A percentile compares a stretch with the other conserved stretches of the same genome.
Evolutionary conservation across 176 grass and related monocot species (phyloP).

Genomic region (Metroxylon sagu): DNA sequence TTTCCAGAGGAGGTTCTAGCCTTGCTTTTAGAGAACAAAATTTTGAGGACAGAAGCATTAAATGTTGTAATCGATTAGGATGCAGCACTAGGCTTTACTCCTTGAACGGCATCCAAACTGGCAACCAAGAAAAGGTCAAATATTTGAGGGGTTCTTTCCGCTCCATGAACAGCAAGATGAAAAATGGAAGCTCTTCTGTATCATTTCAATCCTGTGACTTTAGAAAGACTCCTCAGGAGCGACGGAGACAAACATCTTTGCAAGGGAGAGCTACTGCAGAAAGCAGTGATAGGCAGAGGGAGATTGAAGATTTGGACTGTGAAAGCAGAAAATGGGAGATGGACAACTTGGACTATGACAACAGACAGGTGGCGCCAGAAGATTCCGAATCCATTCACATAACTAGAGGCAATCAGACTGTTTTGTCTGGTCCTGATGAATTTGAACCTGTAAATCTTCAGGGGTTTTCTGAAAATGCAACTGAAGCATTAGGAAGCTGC

Average conservation of each 20-base stretch:
- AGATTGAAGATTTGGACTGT: background rate
- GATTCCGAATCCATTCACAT: no score
- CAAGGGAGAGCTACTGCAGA: background rate
- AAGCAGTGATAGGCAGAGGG: background rate
- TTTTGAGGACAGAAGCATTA: slow-evolving; percentile 20
- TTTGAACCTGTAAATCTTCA: no score
- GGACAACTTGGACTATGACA: background rate
- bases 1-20: slow-evolving; percentile 77
- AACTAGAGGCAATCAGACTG: no score
- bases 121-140: background rate
- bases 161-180: no score
- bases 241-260: no score
- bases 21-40: slow-evolving; percentile 69
- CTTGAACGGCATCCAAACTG: slow-evolving; percentile 15
- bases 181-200: background rate
- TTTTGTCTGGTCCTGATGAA: no score
- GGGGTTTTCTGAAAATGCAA: no score
- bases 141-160: background rate
- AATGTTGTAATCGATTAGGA: slow-evolving; percentile 34
- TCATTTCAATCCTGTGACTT: background rate
- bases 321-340: background rate
- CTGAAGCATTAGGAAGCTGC: background rate
- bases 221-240: background rate
- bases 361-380: no score
- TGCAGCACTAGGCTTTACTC: slow-evolving; percentile 30